Base-by-base conservation (phyloP, 2,329 filamentous ascomycete species). In the Beauveria varroae region DNA sequence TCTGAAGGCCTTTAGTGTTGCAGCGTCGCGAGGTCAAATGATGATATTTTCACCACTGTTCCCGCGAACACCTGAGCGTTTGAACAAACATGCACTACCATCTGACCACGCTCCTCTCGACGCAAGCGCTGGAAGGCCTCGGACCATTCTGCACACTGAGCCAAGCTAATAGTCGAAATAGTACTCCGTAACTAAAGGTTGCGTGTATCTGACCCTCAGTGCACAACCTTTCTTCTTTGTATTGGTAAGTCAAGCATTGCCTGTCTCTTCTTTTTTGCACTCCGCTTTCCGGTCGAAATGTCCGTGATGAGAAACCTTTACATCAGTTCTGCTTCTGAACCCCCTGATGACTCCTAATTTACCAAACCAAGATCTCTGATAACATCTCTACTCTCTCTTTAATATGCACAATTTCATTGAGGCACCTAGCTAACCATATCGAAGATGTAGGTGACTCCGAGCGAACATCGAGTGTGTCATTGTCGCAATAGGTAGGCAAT, bases 271-370 rank as follows among this genome's bases (percentile, higher is more conserved):
- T 46, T 12, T 8, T 9, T n/a, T n/a, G 46, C 20, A 3, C 28
- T 10, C 12, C 20, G 2, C n/a, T n/a, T 24, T 14, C 14, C 41
- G 58, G 43, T 24, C 28, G 2, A 18, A 10, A 30, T 54, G 75
- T 80, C 72, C 70, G 79, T 88, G 86, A 89, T 88, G 86, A 88
- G 77, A 85, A 78, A 76, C 68, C 65, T 74, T 76, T 78, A 79
- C 73, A 79, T 81, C 86, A 89, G 86, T 89, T 89, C 86, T 89
- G 86, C 86, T 89, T 82, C 86, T 88, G 86, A 89, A 84, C 68
- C 70, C 73, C 74, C 76, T 88, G 85, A 86, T 82, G 86, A 87
- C 73, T 83, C 74, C 78, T 73, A 77, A 78, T 80, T 85, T 86
- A 76, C 85, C 84, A 87, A 79, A 86, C 74, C 79, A 82, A 79